Conservation (phyloP, 2,329 filamentous ascomycete genomes). For the Chaetomiaceae sp. region DNA sequence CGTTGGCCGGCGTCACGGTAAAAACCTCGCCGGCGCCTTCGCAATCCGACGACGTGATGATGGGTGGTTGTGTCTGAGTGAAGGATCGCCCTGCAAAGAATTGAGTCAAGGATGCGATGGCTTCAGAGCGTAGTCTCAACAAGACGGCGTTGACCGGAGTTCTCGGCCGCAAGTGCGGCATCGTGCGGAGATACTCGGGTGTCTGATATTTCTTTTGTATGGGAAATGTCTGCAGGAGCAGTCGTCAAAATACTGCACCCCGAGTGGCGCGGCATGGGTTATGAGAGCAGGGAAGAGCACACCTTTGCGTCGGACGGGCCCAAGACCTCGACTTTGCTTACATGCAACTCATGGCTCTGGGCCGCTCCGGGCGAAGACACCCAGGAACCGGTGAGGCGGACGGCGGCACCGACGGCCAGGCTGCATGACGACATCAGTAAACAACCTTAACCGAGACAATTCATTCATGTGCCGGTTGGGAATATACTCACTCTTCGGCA, state of each 20-base stretch:
- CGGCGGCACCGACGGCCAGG: constrained; percentile 74
- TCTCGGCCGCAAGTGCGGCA: constrained; percentile 82
- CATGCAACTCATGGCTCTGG: constrained; percentile 78
- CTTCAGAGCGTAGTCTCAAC: constrained; percentile 76
- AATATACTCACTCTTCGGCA: constrained; percentile 67
- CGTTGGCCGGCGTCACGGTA: constrained; percentile 50
- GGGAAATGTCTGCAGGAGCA: constrained; percentile 67
- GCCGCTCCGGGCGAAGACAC: constrained; percentile 61
- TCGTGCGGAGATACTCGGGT: constrained; percentile 78
- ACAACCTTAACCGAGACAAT: constrained; percentile 25
- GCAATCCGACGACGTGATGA: constrained; percentile 95
- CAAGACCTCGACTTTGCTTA: constrained; percentile 62
- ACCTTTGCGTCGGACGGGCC: constrained; percentile 78
- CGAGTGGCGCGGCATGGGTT: neutral
- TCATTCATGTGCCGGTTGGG: no score
- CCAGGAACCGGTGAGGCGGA: constrained; percentile 76
- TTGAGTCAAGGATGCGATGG: constrained; percentile 65
- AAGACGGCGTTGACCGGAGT: constrained; percentile 76
- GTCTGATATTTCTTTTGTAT: constrained; percentile 96
- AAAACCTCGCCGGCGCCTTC: constrained; percentile 97
- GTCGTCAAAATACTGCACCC: neutral
- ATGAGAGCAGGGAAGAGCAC: constrained; percentile 24
- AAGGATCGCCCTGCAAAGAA: constrained; percentile 72
- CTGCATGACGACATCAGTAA: constrained; percentile 45
- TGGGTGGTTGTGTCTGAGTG: constrained; percentile 82